A percentile compares a stretch with the other conserved stretches of the same genome.
Evolutionary conservation across 1,284 basidiomycete species (phyloP).

Genomic region (Blastosporella zonata): DNA sequence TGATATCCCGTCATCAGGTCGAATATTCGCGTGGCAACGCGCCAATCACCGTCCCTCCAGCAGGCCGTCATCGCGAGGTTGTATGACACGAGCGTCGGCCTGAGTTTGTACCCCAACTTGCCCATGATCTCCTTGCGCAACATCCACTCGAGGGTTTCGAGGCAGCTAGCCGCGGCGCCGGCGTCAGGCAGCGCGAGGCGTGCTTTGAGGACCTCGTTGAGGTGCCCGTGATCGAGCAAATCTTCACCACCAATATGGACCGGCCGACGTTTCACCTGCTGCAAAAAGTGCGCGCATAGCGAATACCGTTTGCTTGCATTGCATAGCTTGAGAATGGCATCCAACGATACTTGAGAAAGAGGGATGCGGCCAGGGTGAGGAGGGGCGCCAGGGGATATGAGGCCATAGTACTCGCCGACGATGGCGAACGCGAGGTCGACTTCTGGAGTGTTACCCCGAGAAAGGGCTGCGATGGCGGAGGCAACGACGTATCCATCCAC

Average conservation of each 20-base stretch:
- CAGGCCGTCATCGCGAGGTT: conserved; percentile 56
- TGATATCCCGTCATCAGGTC: conserved; percentile 67
- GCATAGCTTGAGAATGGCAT: conserved; percentile 55
- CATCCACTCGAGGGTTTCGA: conserved; percentile 64
- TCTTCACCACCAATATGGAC: conserved; percentile 31
- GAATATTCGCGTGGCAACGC: conserved; percentile 49
- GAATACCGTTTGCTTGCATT: conserved; percentile 42
- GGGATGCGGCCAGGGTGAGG: conserved; percentile 34
- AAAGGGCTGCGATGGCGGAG: conserved; percentile 49
- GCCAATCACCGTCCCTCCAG: conserved; percentile 62
- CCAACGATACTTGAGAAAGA: conserved; percentile 46
- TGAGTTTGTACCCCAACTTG: conserved; percentile 39
- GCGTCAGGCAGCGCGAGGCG: conserved; percentile 41
- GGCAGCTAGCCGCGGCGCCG: conserved; percentile 38
- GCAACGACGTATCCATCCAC: conserved; percentile 53
- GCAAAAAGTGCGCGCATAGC: conserved; percentile 52
- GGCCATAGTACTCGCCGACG: conserved; percentile 58
- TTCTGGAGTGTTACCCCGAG: conserved; percentile 52
- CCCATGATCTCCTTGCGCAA: conserved; percentile 44
- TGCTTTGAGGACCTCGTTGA: conserved; percentile 57
- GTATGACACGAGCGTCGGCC: conserved; percentile 49
- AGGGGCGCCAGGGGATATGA: conserved; percentile 45
- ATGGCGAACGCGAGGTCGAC: conserved; percentile 63
- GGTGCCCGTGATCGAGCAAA: conserved; percentile 49
- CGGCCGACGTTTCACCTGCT: conserved; percentile 47